Percentiles rank a stretch among this genome's conserved stretches.
Conservation (phyloP, 2,329 filamentous ascomycete genomes). For the Hypoxylon sp. region DNA sequence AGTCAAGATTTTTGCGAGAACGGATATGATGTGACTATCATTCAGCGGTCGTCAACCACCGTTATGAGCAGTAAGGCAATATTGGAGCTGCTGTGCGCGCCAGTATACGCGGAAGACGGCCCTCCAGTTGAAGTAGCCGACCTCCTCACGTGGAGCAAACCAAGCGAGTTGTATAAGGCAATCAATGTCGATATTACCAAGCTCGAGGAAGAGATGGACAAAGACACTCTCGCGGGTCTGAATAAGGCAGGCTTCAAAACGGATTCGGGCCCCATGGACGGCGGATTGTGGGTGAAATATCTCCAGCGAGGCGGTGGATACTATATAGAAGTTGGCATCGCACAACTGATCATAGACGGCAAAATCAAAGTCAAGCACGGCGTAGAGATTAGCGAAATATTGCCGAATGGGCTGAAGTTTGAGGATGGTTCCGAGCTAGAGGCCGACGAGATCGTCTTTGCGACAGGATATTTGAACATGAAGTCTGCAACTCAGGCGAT, state of each 20-base stretch:
- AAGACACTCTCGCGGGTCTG: slow-evolving; percentile 60
- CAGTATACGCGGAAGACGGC: slow-evolving; percentile 62
- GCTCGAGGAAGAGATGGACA: slow-evolving; percentile 53
- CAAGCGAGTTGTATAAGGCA: slow-evolving; percentile 70
- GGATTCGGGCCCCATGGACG: slow-evolving; percentile 66
- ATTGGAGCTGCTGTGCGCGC: slow-evolving; percentile 64
- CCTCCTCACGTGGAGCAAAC: slow-evolving; percentile 67
- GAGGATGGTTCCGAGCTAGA: slow-evolving; percentile 62
- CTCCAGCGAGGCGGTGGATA: slow-evolving; percentile 70
- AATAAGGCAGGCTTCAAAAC: slow-evolving; percentile 67
- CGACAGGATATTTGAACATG: slow-evolving; percentile 74
- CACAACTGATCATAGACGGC: slow-evolving; percentile 65
- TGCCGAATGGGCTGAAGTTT: slow-evolving; percentile 55
- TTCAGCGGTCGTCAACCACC: slow-evolving; percentile 69
- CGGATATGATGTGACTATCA: slow-evolving; percentile 69
- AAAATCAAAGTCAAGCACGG: slow-evolving; percentile 66
- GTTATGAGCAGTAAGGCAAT: slow-evolving; percentile 65
- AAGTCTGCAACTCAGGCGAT: slow-evolving; percentile 69
- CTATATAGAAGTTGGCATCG: slow-evolving; percentile 68
- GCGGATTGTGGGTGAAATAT: slow-evolving; percentile 69
- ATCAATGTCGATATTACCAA: slow-evolving; percentile 62
- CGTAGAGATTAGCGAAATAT: slow-evolving; percentile 61
- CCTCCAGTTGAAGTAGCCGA: slow-evolving; percentile 76
- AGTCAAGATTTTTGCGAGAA: slow-evolving; percentile 69
- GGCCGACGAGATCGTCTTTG: slow-evolving; percentile 68